These are phyloP conservation scores for Candida pseudoviswanathii DNA, from an alignment of 1,139 yeast species.

Conservation along the genomic window DNA sequence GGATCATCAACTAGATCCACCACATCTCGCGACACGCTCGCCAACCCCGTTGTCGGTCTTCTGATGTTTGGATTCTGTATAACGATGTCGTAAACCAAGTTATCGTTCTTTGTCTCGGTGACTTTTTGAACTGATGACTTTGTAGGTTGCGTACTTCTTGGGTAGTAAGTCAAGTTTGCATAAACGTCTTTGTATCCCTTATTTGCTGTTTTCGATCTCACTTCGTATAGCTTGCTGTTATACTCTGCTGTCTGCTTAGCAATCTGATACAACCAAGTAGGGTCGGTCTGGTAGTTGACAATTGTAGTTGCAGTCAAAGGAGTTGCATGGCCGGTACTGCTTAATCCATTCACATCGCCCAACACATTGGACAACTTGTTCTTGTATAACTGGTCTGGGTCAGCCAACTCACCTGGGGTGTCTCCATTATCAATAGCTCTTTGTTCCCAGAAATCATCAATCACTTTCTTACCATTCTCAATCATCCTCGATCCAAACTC, in stretches of 20 bases:
- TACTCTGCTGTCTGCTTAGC: slow-evolving; percentile 74
- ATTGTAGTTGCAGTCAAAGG: slow-evolving; percentile 44
- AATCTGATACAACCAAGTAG: slow-evolving; percentile 86
- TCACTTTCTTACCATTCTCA: slow-evolving; percentile 75
- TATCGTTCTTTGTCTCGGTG: slow-evolving; percentile 14
- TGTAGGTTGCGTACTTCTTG: slow-evolving; percentile 75
- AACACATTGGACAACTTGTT: slow-evolving; percentile 19
- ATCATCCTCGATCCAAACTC: slow-evolving; percentile 91
- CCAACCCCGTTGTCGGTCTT: slow-evolving; percentile 63
- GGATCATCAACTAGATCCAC: slow-evolving; percentile 58
- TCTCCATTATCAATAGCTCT: slow-evolving; percentile 71
- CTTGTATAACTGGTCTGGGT: slow-evolving; percentile 57
- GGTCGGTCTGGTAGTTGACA: slow-evolving; percentile 57
- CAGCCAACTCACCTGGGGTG: slow-evolving; percentile 79
- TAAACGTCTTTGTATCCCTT: slow-evolving; percentile 79
- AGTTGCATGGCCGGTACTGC: slow-evolving; percentile 27
- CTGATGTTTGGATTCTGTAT: slow-evolving; percentile 12
- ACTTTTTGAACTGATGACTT: slow-evolving; percentile 24
- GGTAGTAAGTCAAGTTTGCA: slow-evolving; percentile 76
- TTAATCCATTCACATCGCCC: slow-evolving; percentile 20
- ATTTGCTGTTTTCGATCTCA: slow-evolving; percentile 53
- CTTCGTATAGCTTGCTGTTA: slow-evolving; percentile 63
- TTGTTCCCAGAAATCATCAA: slow-evolving; percentile 89
- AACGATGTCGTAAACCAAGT: slow-evolving; percentile 51
- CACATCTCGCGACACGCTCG: slow-evolving; percentile 55